phyloP scores from a whole-genome alignment of 1,284 basidiomycete species.

The Neonothopanus nambi region DNA sequence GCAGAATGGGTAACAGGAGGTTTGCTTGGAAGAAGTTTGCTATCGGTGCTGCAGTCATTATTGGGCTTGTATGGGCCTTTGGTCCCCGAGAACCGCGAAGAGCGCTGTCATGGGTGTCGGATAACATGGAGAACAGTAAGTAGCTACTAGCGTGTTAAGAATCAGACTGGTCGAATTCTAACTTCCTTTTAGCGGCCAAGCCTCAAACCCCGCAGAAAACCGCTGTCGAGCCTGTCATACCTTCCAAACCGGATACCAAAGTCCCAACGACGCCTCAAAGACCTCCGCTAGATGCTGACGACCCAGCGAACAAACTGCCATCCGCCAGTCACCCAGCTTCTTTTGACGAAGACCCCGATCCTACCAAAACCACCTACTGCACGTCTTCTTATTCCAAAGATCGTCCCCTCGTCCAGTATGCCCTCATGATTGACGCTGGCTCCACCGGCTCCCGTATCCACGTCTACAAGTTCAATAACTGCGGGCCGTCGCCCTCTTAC shows the following conservation, averaged over 20 bases:
- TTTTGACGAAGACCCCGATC: constrained; percentile 65
- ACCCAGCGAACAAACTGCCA: background rate
- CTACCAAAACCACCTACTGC: constrained; percentile 67
- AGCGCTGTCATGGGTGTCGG: constrained; percentile 29
- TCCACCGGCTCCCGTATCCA: constrained; percentile 97
- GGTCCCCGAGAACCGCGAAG: constrained; percentile 48
- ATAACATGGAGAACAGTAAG: constrained; percentile 16
- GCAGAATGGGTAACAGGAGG: constrained; percentile 32
- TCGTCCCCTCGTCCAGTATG: constrained; percentile 80
- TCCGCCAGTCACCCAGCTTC: constrained; percentile 40
- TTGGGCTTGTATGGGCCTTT: constrained; percentile 64
- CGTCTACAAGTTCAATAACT: constrained; percentile 98
- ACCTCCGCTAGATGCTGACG: background rate
- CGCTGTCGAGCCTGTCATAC: too few species aligned
- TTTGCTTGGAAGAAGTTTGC: constrained; percentile 70
- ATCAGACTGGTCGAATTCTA: background rate
- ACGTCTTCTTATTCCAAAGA: constrained; percentile 49
- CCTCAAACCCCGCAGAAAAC: too few species aligned
- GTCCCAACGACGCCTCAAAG: background rate
- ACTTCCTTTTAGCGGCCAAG: background rate
- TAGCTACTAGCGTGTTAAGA: constrained; percentile 15
- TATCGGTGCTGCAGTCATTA: constrained; percentile 51
- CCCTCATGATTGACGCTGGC: constrained; percentile 97
- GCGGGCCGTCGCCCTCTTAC: constrained; percentile 74
- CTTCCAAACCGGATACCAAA: background rate